A percentile compares a stretch with the other conserved stretches of the same genome.
Evolutionary conservation across 331 rosid genomes (phyloP).

Genomic region (Malus hybrid): DNA sequence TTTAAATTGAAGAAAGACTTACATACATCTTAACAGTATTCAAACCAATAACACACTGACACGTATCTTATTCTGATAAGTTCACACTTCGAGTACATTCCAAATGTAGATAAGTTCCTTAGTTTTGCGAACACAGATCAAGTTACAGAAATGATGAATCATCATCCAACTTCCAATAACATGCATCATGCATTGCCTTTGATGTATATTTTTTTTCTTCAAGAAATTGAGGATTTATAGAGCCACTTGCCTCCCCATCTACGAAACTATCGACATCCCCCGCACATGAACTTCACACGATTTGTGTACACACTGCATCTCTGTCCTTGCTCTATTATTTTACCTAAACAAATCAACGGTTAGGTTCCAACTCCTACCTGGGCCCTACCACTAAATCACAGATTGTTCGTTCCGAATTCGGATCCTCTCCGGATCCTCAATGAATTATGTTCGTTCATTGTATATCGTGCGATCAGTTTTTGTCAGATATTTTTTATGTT

Average conservation of each 20-base stretch:
- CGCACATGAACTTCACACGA: background rate
- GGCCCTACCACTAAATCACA: conserved; percentile 1
- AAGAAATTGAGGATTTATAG: too few species aligned
- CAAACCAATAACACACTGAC: too few species aligned
- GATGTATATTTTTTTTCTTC: background rate
- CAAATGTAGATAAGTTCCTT: too few species aligned
- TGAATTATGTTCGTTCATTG: too few species aligned
- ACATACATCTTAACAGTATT: too few species aligned
- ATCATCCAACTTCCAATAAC: background rate
- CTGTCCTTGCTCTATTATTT: background rate
- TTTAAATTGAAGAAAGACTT: too few species aligned
- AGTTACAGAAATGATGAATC: background rate
- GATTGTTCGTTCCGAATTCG: background rate
- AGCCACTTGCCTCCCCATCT: too few species aligned
- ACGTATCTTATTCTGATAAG: too few species aligned
- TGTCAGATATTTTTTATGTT: too few species aligned
- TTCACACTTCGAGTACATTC: too few species aligned
- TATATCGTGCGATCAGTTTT: too few species aligned
- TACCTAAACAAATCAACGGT: background rate
- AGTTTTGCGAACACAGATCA: background rate
- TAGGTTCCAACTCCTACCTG: background rate
- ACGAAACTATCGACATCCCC: background rate
- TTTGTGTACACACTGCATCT: background rate
- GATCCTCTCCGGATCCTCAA: too few species aligned
- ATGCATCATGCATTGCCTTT: background rate